Base-by-base conservation (phyloP, 1,284 basidiomycete species). In the Tetrapyrgos nigripes region DNA sequence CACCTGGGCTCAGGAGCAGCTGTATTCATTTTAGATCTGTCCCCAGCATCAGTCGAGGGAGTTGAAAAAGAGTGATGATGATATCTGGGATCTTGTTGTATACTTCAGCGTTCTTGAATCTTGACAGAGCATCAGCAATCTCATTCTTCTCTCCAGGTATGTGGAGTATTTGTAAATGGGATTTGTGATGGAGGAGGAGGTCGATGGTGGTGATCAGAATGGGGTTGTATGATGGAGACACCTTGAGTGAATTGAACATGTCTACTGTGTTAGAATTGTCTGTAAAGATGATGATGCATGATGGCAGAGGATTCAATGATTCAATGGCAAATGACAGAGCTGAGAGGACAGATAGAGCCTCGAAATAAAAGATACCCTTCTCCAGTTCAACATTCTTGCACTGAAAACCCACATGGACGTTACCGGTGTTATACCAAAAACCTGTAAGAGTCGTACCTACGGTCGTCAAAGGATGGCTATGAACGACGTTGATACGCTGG, bases 241-340 rank as follows among this genome's bases (percentile, higher is more conserved):
- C 60, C 13, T 45, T 17, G 3, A 65, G 53, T 2, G 55, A 37
- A 19, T 62, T 57, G 31, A 63, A 63, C 11, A 62, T 60, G 43
- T 65, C 27, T 1, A 57, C 44, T 8, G 62, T 58, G 40, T 64
- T 64, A 4, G 37, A 6, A 33, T 57, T 64, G 47, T 64, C 57
- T 2, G 62, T 61, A 26, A 52, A 59, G 10, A 65, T 57, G 2
- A 51, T 27, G 9, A 65, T 3, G 3, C 50, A 50, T 6, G 28
- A 14, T 3, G 50, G 50, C n/a, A n/a, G n/a, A n/a, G n/a, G n/a
- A 27, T 48, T 48, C 24, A 27, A 48, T 6, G 5, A 23, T 10
- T 5, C 28, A 8, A 23, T 48, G 6, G 69, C 75, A 21, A n/a
- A n/a, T n/a, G n/a, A n/a, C n/a, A n/a, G n/a, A n/a, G n/a, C n/a